phyloP scores from a whole-genome alignment of 768 basidiomycete genomes.

The Lactarius indigo region DNA sequence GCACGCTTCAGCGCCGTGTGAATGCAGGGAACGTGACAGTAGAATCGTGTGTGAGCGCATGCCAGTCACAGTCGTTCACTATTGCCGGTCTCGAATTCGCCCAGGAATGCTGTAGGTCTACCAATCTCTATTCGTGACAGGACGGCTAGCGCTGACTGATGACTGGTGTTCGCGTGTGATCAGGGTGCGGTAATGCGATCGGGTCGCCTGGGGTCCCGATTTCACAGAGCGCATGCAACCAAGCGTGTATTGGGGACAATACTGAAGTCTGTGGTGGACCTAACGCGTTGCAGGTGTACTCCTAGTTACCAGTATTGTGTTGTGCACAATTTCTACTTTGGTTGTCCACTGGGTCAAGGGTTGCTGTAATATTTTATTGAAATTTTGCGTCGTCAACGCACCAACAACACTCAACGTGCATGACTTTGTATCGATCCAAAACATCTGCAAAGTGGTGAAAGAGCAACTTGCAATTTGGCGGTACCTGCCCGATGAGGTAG shows the following conservation, averaged over 20 bases:
- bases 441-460: too few species aligned
- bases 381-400: too few species aligned
- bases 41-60: conserved; percentile 1
- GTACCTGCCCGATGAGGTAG: too few species aligned
- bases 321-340: too few species aligned
- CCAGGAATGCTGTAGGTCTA: conserved; percentile 3
- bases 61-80: neutral
- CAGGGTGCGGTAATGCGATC: conserved; percentile 9
- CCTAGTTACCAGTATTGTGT: too few species aligned
- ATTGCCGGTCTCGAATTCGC: conserved; percentile 9
- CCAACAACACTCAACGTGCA: too few species aligned
- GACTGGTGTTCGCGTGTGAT: neutral
- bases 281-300: neutral
- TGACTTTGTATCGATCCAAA: too few species aligned
- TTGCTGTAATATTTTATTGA: too few species aligned
- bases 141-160: neutral
- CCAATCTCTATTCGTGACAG: neutral
- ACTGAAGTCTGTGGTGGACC: conserved; percentile 8
- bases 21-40: conserved; percentile 1
- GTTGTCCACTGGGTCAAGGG: too few species aligned
- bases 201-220: neutral
- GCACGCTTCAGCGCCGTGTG: neutral
- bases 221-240: neutral
- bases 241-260: neutral
- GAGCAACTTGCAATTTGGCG: too few species aligned